Conservation (phyloP, 2,329 filamentous ascomycete species). For the Colletotrichum filicis region DNA sequence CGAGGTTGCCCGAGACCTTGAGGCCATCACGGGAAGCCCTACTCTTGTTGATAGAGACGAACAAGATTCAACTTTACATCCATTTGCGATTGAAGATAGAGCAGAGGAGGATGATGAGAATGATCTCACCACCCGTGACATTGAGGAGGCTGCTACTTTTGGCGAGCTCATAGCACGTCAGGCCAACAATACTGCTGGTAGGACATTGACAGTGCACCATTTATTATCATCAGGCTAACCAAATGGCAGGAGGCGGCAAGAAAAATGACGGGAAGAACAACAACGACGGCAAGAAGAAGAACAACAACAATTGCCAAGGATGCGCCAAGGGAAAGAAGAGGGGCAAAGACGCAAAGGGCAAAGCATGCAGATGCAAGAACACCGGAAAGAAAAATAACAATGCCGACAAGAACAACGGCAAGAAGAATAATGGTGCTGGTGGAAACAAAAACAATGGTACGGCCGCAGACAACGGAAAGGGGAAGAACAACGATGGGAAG, state of each 20-base stretch:
- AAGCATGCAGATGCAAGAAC: conserved; percentile 17
- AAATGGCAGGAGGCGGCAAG: neutral
- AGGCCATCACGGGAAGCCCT: neutral
- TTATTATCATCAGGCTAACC: neutral
- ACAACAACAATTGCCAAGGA: conserved; percentile 6
- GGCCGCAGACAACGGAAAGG: neutral
- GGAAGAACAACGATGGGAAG: neutral
- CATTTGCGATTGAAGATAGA: neutral
- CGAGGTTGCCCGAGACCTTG: neutral
- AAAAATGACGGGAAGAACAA: conserved; percentile 10
- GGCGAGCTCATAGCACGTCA: neutral
- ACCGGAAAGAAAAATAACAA: conserved; percentile 3
- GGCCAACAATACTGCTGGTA: conserved; percentile 17
- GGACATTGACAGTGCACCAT: accelerated
- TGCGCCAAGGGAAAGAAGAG: conserved; percentile 16
- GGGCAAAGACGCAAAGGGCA: conserved; percentile 20
- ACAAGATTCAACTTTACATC: neutral
- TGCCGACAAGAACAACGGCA: neutral
- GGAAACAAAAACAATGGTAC: neutral
- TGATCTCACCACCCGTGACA: neutral
- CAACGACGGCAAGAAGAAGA: conserved; percentile 12
- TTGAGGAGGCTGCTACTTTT: neutral
- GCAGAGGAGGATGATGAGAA: conserved; percentile 6
- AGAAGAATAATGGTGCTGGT: neutral
- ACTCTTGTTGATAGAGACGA: conserved; percentile 9